Conservation (phyloP, 1,139 yeast species). For the Dujonia santamariae region DNA sequence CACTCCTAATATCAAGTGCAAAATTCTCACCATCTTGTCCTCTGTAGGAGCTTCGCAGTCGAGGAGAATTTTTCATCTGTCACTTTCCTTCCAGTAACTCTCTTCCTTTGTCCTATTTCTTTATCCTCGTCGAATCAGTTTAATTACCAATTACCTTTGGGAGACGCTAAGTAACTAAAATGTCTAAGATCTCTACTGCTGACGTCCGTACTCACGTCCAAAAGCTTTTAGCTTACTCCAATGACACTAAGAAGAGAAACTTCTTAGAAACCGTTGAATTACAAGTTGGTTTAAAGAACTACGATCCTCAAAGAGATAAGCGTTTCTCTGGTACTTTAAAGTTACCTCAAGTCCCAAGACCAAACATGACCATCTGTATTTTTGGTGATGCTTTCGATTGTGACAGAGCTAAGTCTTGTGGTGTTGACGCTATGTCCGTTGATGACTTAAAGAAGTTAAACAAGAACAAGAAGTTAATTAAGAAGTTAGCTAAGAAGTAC, state of each 20-base stretch:
- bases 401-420: slow-evolving; percentile 99
- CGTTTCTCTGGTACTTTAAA: slow-evolving; percentile 99
- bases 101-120: slow-evolving; percentile 13
- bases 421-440: slow-evolving; percentile 99
- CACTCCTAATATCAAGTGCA: too few species aligned
- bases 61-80: slow-evolving; percentile 5
- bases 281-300: slow-evolving; percentile 99
- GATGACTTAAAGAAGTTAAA: slow-evolving; percentile 99
- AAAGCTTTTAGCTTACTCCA: slow-evolving; percentile 86
- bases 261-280: slow-evolving; percentile 99
- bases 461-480: slow-evolving; percentile 99
- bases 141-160: slow-evolving; percentile 53
- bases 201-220: slow-evolving; percentile 97
- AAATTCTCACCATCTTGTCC: too few species aligned
- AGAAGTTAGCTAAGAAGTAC: slow-evolving; percentile 99
- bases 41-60: too few species aligned
- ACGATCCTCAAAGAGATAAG: slow-evolving; percentile 99
- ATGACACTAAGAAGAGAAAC: slow-evolving; percentile 99
- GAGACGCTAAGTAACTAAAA: slow-evolving; percentile 60
- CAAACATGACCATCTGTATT: slow-evolving; percentile 99
- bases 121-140: slow-evolving; percentile 53
- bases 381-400: slow-evolving; percentile 99
- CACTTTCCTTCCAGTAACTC: slow-evolving; percentile 1
- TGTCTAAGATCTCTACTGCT: slow-evolving; percentile 92
- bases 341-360: slow-evolving; percentile 99